Base-by-base conservation (phyloP, 257 asterid genomes). In the Verbena officinalis region DNA sequence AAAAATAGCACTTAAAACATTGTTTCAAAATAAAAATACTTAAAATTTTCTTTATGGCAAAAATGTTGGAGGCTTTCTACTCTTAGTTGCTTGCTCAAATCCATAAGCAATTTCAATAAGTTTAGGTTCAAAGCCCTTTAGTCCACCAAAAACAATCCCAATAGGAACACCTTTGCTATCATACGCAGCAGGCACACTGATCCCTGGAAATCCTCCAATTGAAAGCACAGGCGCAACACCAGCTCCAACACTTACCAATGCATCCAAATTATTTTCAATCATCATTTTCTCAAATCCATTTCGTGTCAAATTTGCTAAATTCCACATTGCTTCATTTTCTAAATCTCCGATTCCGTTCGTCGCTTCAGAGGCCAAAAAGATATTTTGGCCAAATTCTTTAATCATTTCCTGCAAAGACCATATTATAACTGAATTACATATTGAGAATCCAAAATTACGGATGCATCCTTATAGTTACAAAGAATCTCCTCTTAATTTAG, bases 81-180 rank as follows among this genome's bases (percentile, higher is more conserved):
- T 22, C 73, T 75, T 69, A 5, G 86, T 77, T 20, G 82, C 81
- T 68, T 80, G 89, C 52, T 77, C 89, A 54, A 83, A 83, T 19
- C 55, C 80, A 65, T 83, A 80, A 9, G 84, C 84, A 67, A 80
- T 83, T 73, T 80, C 84, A 56, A 80, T 80, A 16, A 83, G 22
- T 54, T 71, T 80, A 42, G 86, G 75, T 30, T 83, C 89, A 5
- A 75, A 68, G 0, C 86, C 86, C 45, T 67, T 83, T 15, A 77
- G 62, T 21, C 86, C 86, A 14, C 84, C 77, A 36, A 83, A 83
- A 5, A 80, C 62, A 14, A 77, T 83, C 7, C 86, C 89, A 27
- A 54, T 43, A 14, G 86, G 86, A 61, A 44, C 30, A 15, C 73
- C 72, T 24, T 80, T 33, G 1, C 54, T 5, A 20, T 67, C 62